A percentile compares a stretch with the other conserved stretches of the same genome.
Evolutionary conservation across 331 rosid species (phyloP).

Genomic region (Dryas integrifolia): DNA sequence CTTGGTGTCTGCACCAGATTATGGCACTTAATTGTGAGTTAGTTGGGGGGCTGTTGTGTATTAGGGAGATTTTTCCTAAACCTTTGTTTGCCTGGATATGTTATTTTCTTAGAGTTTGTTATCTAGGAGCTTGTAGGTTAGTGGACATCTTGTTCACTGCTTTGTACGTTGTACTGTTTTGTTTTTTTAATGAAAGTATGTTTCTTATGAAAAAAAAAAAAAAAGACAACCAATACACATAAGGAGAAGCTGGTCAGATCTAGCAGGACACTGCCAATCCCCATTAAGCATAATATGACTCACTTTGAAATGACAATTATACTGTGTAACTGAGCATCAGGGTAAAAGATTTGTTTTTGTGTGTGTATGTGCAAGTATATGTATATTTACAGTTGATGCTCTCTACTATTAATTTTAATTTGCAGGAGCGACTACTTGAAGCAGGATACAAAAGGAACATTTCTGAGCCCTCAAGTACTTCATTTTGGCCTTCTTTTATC

Average conservation of each 20-base stretch:
- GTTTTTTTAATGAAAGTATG: no score
- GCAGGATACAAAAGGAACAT: slow-evolving; percentile 73
- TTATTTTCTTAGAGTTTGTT: no score
- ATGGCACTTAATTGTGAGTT: not conserved
- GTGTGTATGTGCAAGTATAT: not conserved
- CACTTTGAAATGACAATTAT: not conserved
- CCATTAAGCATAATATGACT: not conserved
- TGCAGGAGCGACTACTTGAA: slow-evolving; percentile 92
- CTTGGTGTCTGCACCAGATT: not conserved
- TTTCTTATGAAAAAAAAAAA: no score
- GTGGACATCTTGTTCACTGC: no score
- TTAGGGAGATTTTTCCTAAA: no score
- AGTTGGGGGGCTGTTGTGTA: not conserved
- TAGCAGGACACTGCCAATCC: slow-evolving; percentile 8
- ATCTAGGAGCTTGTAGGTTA: no score
- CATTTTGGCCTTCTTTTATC: slow-evolving; percentile 86
- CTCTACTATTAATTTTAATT: slow-evolving; percentile 16
- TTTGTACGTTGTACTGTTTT: no score
- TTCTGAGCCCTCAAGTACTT: slow-evolving; percentile 43
- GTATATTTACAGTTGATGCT: not conserved
- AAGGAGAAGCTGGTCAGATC: slow-evolving; percentile 1
- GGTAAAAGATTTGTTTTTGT: not conserved
- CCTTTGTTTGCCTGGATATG: no score
- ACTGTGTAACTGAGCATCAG: not conserved
- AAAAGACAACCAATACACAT: no score